These are phyloP conservation scores for Cystobasidium pallidum DNA, from an alignment of 1,284 basidiomycete species.

Conservation along the genomic window DNA sequence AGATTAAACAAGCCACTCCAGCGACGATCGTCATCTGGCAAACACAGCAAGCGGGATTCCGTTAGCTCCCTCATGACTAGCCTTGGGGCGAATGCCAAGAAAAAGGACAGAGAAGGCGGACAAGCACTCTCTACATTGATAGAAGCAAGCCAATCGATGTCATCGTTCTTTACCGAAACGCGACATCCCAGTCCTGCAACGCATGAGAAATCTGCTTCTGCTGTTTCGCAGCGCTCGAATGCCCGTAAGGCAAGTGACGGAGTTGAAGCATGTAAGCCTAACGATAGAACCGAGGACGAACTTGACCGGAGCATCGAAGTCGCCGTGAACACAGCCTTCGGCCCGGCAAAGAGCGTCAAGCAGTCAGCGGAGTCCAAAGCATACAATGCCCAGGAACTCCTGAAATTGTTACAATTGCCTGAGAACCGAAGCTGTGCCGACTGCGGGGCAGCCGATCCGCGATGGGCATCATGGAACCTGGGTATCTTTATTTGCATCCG, in stretches of 20 bases:
- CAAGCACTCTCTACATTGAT: constrained; percentile 28
- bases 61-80: constrained; percentile 33
- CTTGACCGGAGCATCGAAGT: constrained; percentile 53
- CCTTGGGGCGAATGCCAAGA: constrained; percentile 10
- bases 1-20: constrained; percentile 40
- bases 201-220: constrained; percentile 35
- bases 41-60: constrained; percentile 39
- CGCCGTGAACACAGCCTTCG: constrained; percentile 51
- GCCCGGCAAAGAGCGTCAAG: constrained; percentile 38
- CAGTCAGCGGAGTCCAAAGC: constrained; percentile 38
- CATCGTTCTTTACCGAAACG: constrained; percentile 33
- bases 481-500: constrained; percentile 62
- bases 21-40: constrained; percentile 36
- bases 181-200: constrained; percentile 11
- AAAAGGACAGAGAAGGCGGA: constrained; percentile 15
- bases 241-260: not conserved
- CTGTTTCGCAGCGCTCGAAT: not conserved
- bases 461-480: constrained; percentile 57
- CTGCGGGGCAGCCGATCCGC: constrained; percentile 58
- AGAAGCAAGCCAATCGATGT: constrained; percentile 40
- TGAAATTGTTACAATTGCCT: constrained; percentile 54
- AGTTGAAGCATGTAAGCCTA: not conserved
- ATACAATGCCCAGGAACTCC: constrained; percentile 55
- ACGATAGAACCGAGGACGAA: constrained; percentile 44
- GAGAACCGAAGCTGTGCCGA: constrained; percentile 60